Percentiles rank a stretch among this genome's conserved stretches.
Conservation (phyloP, 768 basidiomycete genomes). For the Suillus variegatus region DNA sequence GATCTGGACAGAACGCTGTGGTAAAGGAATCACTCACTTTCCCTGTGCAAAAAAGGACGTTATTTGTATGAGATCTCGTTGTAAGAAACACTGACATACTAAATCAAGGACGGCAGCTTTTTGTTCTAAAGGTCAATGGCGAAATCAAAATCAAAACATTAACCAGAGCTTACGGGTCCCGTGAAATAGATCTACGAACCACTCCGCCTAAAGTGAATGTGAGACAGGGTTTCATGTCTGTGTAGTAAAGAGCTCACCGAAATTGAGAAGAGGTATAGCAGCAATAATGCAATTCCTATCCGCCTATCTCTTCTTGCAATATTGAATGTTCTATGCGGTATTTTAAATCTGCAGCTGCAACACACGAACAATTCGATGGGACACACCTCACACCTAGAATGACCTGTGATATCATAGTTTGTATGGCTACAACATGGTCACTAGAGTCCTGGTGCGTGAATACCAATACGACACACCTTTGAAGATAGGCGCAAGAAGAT, state of each 20-base stretch:
- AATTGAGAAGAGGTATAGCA: constrained; percentile 42
- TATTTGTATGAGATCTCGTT: too few species aligned
- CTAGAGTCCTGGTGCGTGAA: not conserved
- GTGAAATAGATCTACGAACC: constrained; percentile 54
- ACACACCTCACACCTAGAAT: not conserved
- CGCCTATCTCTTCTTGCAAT: constrained; percentile 47
- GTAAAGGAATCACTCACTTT: not conserved
- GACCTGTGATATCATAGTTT: not conserved
- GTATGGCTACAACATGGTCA: not conserved
- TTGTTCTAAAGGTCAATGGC: constrained; percentile 9
- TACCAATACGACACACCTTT: not conserved
- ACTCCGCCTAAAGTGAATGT: constrained; percentile 45
- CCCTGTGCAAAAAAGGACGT: constrained; percentile 13
- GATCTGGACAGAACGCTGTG: not conserved
- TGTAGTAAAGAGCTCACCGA: constrained; percentile 37
- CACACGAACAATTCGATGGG: not conserved
- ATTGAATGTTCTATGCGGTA: constrained; percentile 50
- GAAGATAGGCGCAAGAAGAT: not conserved
- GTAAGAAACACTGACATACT: too few species aligned
- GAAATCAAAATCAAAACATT: constrained; percentile 7
- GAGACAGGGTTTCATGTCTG: not conserved
- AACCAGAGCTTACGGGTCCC: constrained; percentile 47
- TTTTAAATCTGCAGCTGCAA: not conserved
- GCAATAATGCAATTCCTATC: constrained; percentile 41
- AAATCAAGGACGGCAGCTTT: constrained; percentile 17